Conservation (phyloP, 169 alveolate genomes). For the Neospora caninum region DNA sequence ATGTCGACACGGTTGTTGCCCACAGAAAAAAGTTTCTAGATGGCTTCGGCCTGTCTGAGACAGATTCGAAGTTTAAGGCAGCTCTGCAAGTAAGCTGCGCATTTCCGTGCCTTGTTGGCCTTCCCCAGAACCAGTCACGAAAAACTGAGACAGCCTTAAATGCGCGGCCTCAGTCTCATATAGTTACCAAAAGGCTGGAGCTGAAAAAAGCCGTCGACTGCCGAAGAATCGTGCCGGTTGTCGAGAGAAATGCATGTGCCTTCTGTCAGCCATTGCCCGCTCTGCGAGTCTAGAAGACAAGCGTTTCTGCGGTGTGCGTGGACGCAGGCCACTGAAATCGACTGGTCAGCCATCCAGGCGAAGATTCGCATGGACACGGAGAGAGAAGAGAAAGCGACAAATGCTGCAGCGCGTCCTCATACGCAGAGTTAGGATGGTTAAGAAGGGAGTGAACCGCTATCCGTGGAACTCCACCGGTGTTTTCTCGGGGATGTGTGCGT, state of each 20-base stretch:
- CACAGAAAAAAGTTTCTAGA: constrained; percentile 12
- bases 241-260: no score
- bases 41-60: background rate
- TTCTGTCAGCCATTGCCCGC: no score
- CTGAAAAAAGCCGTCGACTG: no score
- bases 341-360: background rate
- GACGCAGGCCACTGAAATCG: background rate
- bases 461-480: background rate
- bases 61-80: background rate
- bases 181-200: no score
- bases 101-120: background rate
- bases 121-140: background rate
- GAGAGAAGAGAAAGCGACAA: background rate
- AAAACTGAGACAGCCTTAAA: no score
- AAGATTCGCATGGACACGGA: background rate
- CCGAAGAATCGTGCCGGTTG: no score
- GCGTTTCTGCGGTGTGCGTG: background rate
- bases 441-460: background rate
- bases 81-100: background rate
- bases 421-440: background rate
- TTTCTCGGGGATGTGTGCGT: background rate
- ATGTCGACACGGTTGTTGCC: constrained; percentile 21
- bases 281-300: no score
- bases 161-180: no score
- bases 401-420: background rate